Evolutionary conservation across 1,139 yeast species (phyloP), one percentile per base, ranked within the genome.

Genomic region (Trichomonascaceae sp.): DNA sequence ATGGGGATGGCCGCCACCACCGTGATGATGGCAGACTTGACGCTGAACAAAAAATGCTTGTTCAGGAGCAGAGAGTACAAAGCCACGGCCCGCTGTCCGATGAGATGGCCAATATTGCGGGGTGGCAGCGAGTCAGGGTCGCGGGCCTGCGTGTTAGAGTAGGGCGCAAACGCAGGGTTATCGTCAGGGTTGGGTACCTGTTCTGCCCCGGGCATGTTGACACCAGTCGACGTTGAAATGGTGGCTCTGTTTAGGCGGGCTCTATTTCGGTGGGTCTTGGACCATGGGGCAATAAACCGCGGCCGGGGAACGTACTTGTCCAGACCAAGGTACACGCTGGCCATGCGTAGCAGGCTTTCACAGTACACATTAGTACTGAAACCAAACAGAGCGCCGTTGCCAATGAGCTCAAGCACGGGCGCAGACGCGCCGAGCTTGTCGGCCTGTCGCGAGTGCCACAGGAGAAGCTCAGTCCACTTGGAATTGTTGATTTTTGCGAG

Each of bases 81-180:
- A 11, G 32, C 26, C 27, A 41, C 30, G 6, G 51, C 11, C 4
- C 33, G 27, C 6, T 29, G 27, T 4, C 60, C 60, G 3, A 48
- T 6, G 5, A 52, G 32, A 33, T 57, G 62, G 17, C 40, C 37
- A 11, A 43, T n/a, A 11, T 36, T 43, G 22, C 51, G 40, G 2
- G 62, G 58, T 3, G 59, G 58, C 1, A 48, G 37, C 8, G 55
- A 50, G 29, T 57, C 60, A 1, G 60, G 59, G 37, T 54, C 44
- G n/a, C 58, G 37, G 3, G 38, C 37, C 29, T 49, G 48, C 0
- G 46, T 42, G 2, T 30, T 27, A 4, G 17, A 14, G 8, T 32
- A 33, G 6, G 36, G 31, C n/a, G n/a, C 16, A 20, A 28, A 39
- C 6, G 38, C 40, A 6, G 43, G 35, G 1, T 31, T 17, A 13